Conservation (phyloP, 257 asterid genomes). For the Fraxinus pennsylvanica region DNA sequence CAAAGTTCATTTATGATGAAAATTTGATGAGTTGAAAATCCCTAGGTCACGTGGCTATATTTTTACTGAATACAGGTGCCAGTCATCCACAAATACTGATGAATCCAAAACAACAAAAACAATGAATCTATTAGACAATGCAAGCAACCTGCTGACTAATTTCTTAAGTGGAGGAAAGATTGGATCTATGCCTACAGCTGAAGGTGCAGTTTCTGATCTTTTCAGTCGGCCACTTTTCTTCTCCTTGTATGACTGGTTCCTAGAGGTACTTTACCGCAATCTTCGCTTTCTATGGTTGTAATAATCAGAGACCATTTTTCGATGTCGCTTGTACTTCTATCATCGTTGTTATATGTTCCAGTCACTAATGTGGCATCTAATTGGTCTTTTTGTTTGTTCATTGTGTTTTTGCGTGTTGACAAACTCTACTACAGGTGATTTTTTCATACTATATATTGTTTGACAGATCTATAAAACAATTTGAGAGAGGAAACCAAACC, state of each 20-base stretch:
- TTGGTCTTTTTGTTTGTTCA: constrained; percentile 12
- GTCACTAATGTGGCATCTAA: not conserved
- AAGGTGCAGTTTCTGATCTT: constrained; percentile 96
- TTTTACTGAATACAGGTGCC: constrained; percentile 57
- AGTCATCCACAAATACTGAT: constrained; percentile 59
- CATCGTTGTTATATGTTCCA: not conserved
- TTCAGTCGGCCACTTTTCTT: constrained; percentile 86
- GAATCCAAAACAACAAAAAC: constrained; percentile 57
- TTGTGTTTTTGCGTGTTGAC: constrained; percentile 7
- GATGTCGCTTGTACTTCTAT: not conserved
- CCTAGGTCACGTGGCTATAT: constrained; percentile 12
- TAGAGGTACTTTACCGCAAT: constrained; percentile 54
- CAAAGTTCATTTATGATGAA: not conserved
- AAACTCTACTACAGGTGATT: not conserved
- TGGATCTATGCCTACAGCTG: constrained; percentile 88
- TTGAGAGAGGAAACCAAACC: not conserved
- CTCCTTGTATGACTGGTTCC: constrained; percentile 88
- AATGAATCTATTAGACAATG: constrained; percentile 72
- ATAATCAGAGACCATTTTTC: not conserved
- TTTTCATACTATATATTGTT: not conserved
- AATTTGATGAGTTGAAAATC: not conserved
- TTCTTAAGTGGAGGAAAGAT: constrained; percentile 80
- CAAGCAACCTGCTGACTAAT: constrained; percentile 90
- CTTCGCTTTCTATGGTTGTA: not conserved
- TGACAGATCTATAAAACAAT: not conserved